Conservation (phyloP, 2,329 filamentous ascomycete species). For the Curvularia hawaiiensis region DNA sequence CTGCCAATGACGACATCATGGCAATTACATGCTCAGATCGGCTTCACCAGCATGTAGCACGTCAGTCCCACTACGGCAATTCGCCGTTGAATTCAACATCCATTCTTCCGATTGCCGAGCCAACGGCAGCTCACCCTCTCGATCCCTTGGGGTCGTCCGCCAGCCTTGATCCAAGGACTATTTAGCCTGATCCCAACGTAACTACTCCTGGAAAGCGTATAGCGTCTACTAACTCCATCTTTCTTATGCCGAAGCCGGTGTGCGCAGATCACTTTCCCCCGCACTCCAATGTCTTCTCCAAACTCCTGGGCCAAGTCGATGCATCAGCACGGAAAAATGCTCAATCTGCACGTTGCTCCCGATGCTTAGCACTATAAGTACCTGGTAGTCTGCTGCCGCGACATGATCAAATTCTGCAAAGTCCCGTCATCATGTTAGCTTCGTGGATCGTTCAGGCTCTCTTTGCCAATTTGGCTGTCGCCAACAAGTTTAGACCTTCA, state of each 20-base stretch:
- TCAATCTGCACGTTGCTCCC: constrained; percentile 13
- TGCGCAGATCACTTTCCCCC: constrained; percentile 22
- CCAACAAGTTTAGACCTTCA: constrained; percentile 20
- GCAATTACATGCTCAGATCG: not conserved
- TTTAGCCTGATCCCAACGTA: constrained; percentile 37
- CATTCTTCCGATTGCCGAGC: not conserved
- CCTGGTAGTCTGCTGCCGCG: not conserved
- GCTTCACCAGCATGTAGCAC: not conserved
- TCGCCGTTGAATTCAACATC: not conserved
- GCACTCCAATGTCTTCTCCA: constrained; percentile 20
- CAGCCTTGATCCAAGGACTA: constrained; percentile 6
- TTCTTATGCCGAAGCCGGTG: constrained; percentile 17
- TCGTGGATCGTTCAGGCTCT: constrained; percentile 28
- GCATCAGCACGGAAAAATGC: constrained; percentile 21
- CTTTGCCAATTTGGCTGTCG: constrained; percentile 27
- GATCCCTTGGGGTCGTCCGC: not conserved
- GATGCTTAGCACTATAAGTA: constrained; percentile 25
- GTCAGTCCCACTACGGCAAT: not conserved
- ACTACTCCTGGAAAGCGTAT: constrained; percentile 22
- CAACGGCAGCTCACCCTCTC: not conserved
- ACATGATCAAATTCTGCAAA: constrained; percentile 2
- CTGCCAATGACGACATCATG: constrained; percentile 5
- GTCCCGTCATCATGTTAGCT: constrained; percentile 27
- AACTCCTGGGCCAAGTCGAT: constrained; percentile 6
- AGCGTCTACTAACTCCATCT: constrained; percentile 23